Base-by-base conservation (phyloP, 768 basidiomycete species). In the Lyophyllum semitale region DNA sequence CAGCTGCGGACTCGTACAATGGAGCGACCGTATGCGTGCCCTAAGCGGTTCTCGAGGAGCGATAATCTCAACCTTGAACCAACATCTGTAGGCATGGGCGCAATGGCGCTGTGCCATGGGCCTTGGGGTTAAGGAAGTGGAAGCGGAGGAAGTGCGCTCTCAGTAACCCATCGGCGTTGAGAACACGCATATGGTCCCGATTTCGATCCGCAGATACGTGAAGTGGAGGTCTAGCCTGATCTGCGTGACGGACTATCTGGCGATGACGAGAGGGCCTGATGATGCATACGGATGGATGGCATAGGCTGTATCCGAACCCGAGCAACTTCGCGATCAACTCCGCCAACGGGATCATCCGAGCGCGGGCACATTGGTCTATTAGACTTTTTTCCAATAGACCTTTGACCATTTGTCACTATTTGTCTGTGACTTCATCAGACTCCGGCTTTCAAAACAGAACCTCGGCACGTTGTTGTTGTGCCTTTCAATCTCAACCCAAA, bases 31-130 rank as follows among this genome's bases (percentile, higher is more conserved):
- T 95, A 84, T 70, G 77, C 77, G 51, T 95, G 94, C 66, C 73
- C 79, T 41, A 93, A 92, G 78, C 80, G 83, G 57, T 97, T 97
- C 71, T 91, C 90, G 60, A 78, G 93, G 65, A 88, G 87, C 66
- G 95, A 96, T 68, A 95, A 95, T 64, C 80, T 98, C 37, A 84
- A 82, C n/a, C n/a, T n/a, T n/a, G n/a, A n/a, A n/a, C 20, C 93
- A 96, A 70, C 95, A 98, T 67, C 66, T 87, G 55, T 83, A 91
- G 58, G 45, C 95, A 96, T 71, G 77, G 80, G 52, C 74, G 80
- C 41, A 52, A 45, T n/a, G 55, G 49, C 22, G 32, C 48, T 27
- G 55, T 51, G 43, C 49, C 18, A 23, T 50, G 29, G 59, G 55
- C 12, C 35, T 54, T 22, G 52, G 55, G 17, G 57, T 58, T 9